Conservation (phyloP, 2,329 filamentous ascomycete genomes). For the Claviceps pusilla region DNA sequence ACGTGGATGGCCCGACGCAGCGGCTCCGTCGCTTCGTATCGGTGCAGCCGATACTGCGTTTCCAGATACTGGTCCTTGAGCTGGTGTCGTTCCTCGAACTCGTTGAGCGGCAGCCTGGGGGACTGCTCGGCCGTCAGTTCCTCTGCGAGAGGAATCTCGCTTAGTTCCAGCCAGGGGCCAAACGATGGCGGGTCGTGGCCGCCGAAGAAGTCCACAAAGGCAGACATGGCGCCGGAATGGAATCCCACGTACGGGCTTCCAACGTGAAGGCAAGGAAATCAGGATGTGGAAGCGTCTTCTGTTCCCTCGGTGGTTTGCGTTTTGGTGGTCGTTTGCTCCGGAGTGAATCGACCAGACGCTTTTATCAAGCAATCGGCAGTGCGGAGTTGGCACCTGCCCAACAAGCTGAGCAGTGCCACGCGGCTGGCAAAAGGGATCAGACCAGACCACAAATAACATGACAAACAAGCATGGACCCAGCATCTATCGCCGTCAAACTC, state of each 20-base stretch:
- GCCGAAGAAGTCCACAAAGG: slow-evolving; percentile 1
- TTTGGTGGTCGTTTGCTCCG: background rate
- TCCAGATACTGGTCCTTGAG: slow-evolving; percentile 43
- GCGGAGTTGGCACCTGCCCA: background rate
- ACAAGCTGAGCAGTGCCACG: background rate
- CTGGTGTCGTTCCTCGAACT: background rate
- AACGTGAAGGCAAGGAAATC: background rate
- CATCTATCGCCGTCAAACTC: background rate
- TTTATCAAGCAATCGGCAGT: background rate
- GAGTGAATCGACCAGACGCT: background rate
- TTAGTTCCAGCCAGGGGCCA: background rate
- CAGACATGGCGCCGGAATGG: background rate
- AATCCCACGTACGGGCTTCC: background rate
- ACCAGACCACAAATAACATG: no score
- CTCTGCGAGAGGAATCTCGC: slow-evolving; percentile 12
- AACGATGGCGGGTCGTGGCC: background rate
- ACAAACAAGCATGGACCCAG: no score
- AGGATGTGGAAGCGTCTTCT: background rate
- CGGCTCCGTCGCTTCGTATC: slow-evolving; percentile 58
- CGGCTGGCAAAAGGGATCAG: background rate
- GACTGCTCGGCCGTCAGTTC: slow-evolving; percentile 12
- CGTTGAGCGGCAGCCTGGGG: slow-evolving; percentile 6
- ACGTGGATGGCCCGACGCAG: slow-evolving; percentile 51
- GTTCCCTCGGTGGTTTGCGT: no score
- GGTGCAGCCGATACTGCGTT: slow-evolving; percentile 58